phyloP scores from a whole-genome alignment of 2,329 filamentous ascomycete species.

The Samsoniella hepiali region DNA sequence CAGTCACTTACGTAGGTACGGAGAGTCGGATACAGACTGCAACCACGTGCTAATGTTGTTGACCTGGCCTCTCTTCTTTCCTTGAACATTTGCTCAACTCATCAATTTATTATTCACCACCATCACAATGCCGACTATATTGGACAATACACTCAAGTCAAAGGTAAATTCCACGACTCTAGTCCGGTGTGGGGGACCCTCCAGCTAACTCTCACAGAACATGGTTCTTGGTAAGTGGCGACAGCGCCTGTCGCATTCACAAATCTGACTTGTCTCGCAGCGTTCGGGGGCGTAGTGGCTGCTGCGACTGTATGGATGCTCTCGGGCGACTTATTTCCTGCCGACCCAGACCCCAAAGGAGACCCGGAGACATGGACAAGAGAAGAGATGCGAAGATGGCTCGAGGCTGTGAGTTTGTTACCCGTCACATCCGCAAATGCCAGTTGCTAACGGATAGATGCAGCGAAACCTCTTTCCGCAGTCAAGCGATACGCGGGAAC shows the following conservation, averaged over 20 bases:
- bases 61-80: background rate
- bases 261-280: slow-evolving; percentile 39
- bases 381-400: slow-evolving; percentile 77
- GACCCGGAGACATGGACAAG: slow-evolving; percentile 69
- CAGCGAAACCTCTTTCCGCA: slow-evolving; percentile 48
- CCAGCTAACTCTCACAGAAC: slow-evolving; percentile 47
- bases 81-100: background rate
- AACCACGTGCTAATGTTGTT: background rate
- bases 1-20: slow-evolving; percentile 1
- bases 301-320: slow-evolving; percentile 82
- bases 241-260: slow-evolving; percentile 23
- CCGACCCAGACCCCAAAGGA: slow-evolving; percentile 71
- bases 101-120: background rate
- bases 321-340: slow-evolving; percentile 80
- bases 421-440: no score
- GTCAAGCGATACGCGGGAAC: slow-evolving; percentile 41
- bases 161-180: slow-evolving; percentile 48
- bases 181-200: background rate
- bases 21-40: no score
- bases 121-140: slow-evolving; percentile 61
- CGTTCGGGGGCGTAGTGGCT: slow-evolving; percentile 78
- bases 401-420: slow-evolving; percentile 64
- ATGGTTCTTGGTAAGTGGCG: slow-evolving; percentile 61
- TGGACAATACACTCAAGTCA: slow-evolving; percentile 67
- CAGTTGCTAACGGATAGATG: background rate